These are phyloP conservation scores for Colletotrichum cuscutae DNA, from an alignment of 2,329 filamentous ascomycete genomes.

Conservation along the genomic window DNA sequence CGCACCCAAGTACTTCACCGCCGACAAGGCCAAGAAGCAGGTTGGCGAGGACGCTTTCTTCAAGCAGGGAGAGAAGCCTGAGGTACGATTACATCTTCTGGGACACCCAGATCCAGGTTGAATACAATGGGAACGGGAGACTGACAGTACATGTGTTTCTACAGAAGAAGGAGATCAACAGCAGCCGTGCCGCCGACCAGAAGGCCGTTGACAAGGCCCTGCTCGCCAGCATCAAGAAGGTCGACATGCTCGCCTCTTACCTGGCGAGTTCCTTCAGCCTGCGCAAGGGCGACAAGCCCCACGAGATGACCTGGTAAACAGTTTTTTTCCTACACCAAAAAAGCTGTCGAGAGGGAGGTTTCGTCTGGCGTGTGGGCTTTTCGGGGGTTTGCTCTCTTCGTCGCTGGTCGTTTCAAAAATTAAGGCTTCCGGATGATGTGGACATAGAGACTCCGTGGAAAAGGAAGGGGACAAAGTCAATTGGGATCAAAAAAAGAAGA, in stretches of 20 bases:
- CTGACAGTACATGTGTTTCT: slow-evolving; percentile 40
- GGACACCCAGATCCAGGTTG: no score
- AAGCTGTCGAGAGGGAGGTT: slow-evolving; percentile 12
- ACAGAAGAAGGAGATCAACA: slow-evolving; percentile 97
- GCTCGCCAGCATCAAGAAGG: slow-evolving; percentile 97
- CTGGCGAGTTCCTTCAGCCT: slow-evolving; percentile 97
- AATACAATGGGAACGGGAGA: neutral
- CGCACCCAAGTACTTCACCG: slow-evolving; percentile 91
- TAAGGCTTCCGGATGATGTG: slow-evolving; percentile 20
- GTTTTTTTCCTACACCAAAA: slow-evolving; percentile 1
- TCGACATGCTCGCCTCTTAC: slow-evolving; percentile 92
- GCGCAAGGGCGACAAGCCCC: slow-evolving; percentile 98
- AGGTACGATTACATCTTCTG: slow-evolving; percentile 70
- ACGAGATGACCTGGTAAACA: slow-evolving; percentile 99
- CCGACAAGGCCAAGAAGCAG: slow-evolving; percentile 96
- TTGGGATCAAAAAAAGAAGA: slow-evolving; percentile 19
- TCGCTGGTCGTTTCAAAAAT: slow-evolving; percentile 3
- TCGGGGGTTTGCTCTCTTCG: slow-evolving; percentile 6
- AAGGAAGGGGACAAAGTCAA: slow-evolving; percentile 4
- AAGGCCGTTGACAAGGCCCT: slow-evolving; percentile 98
- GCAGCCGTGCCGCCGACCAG: slow-evolving; percentile 94
- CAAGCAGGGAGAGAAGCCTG: slow-evolving; percentile 97
- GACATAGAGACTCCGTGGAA: slow-evolving; percentile 13
- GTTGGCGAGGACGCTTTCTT: slow-evolving; percentile 98
- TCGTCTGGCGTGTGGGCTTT: slow-evolving; percentile 16